Percentiles rank a stretch among this genome's conserved stretches.
phyloP scores from a whole-genome alignment of 352 stramenopile species.

The Pilasporangium apinafurcum region DNA sequence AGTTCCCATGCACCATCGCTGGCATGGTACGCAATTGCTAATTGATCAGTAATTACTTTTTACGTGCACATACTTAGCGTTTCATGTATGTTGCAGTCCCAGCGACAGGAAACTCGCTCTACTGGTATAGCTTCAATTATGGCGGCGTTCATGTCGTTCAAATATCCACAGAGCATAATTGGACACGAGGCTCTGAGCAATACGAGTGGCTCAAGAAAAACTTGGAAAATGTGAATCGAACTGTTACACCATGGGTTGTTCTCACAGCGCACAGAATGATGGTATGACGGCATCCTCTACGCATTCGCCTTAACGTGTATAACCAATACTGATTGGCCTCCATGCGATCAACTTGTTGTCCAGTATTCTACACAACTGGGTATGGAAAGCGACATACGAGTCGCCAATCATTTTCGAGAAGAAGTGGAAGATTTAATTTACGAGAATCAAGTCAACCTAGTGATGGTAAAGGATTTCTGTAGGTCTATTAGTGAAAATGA shows the following conservation, averaged over 20 bases:
- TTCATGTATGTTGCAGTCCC: slow-evolving; percentile 23
- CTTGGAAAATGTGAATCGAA: slow-evolving; percentile 73
- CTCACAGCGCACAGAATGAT: slow-evolving; percentile 89
- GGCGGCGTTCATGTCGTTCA: slow-evolving; percentile 85
- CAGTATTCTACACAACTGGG: slow-evolving; percentile 49
- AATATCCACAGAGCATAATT: slow-evolving; percentile 89
- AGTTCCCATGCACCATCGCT: slow-evolving; percentile 63
- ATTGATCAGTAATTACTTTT: neutral
- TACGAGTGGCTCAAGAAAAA: slow-evolving; percentile 83
- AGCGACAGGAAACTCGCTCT: slow-evolving; percentile 57
- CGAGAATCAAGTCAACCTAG: slow-evolving; percentile 82
- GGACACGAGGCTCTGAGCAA: slow-evolving; percentile 78
- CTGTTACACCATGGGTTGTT: slow-evolving; percentile 86
- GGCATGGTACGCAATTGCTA: slow-evolving; percentile 34
- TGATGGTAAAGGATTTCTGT: slow-evolving; percentile 41
- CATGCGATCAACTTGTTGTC: neutral
- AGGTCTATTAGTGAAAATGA: no score
- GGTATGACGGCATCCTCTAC: slow-evolving; percentile 15
- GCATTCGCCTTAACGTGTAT: neutral
- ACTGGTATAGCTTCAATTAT: slow-evolving; percentile 91
- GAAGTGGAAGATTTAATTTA: slow-evolving; percentile 88
- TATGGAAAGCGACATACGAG: slow-evolving; percentile 26
- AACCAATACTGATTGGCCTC: slow-evolving; percentile 1
- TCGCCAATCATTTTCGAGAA: slow-evolving; percentile 72
- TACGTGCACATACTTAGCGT: neutral